phyloP scores from a whole-genome alignment of 495 filamentous ascomycete species.

The Aspergillus nidulans region DNA sequence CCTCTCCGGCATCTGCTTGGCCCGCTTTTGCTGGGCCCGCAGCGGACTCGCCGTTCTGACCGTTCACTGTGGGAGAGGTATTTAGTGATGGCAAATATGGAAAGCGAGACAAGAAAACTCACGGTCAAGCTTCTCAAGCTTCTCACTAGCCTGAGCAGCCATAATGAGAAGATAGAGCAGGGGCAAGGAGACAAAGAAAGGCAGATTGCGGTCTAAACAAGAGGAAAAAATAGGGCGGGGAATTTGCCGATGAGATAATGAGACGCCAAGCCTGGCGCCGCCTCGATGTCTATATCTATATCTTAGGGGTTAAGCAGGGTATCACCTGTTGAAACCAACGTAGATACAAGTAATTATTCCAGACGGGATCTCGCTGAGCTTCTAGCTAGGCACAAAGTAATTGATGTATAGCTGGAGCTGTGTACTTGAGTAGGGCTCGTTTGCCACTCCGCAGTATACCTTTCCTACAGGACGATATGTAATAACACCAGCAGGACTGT shows the following conservation, averaged over 20 bases:
- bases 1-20: slow-evolving; percentile 40
- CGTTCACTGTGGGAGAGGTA: slow-evolving; percentile 38
- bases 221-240: slow-evolving; percentile 16
- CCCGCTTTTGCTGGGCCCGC: slow-evolving; percentile 35
- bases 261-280: slow-evolving; percentile 7
- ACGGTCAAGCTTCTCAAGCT: slow-evolving; percentile 52
- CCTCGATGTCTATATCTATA: neutral
- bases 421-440: neutral
- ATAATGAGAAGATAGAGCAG: slow-evolving; percentile 31
- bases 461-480: neutral
- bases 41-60: slow-evolving; percentile 46
- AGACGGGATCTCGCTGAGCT: neutral
- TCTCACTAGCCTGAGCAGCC: slow-evolving; percentile 50
- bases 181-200: slow-evolving; percentile 5
- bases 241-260: slow-evolving; percentile 9
- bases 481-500: neutral
- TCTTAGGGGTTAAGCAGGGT: neutral
- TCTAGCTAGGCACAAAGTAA: neutral
- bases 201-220: slow-evolving; percentile 2
- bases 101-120: slow-evolving; percentile 16
- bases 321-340: neutral
- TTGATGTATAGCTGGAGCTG: neutral
- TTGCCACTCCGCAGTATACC: neutral
- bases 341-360: neutral
- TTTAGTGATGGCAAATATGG: slow-evolving; percentile 15